Evolutionary conservation across 148 eudicot species (phyloP).

Genomic region (Camellia granthamiana): DNA sequence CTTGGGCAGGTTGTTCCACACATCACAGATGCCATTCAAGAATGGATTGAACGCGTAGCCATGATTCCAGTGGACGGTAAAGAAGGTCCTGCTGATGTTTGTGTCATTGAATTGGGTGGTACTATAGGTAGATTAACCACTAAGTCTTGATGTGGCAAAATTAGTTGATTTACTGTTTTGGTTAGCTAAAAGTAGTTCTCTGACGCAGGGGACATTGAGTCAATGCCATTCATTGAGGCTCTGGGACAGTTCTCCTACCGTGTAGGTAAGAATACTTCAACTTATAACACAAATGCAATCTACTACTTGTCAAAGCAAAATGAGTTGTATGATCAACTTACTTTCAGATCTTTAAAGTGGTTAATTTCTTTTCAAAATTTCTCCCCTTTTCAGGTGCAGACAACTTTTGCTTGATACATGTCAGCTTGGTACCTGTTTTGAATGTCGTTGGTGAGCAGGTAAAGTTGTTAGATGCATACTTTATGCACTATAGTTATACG

Average conservation of each 20-base stretch:
- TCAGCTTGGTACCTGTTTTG: conserved; percentile 81
- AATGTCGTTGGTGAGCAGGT: conserved; percentile 91
- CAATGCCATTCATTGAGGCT: conserved; percentile 86
- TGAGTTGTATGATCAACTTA: too few species aligned
- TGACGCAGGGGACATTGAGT: conserved; percentile 72
- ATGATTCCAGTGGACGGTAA: conserved; percentile 87
- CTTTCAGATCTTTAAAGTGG: neutral
- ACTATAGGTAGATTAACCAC: conserved; percentile 60
- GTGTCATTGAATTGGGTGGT: conserved; percentile 98
- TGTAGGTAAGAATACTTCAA: conserved; percentile 48
- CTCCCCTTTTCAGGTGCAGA: conserved; percentile 46
- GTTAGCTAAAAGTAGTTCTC: neutral
- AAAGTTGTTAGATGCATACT: neutral
- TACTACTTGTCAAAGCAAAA: too few species aligned
- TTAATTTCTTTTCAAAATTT: too few species aligned
- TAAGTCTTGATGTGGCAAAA: neutral
- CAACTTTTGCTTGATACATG: conserved; percentile 82
- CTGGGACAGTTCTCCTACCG: conserved; percentile 78
- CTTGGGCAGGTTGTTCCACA: conserved; percentile 87
- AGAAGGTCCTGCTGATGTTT: conserved; percentile 95
- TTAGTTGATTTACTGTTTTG: neutral
- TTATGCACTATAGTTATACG: neutral
- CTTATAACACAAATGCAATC: neutral
- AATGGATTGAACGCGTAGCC: conserved; percentile 94
- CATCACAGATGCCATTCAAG: conserved; percentile 93